phyloP scores from a whole-genome alignment of 1,284 basidiomycete species.

The Moesziomyces antarcticus region DNA sequence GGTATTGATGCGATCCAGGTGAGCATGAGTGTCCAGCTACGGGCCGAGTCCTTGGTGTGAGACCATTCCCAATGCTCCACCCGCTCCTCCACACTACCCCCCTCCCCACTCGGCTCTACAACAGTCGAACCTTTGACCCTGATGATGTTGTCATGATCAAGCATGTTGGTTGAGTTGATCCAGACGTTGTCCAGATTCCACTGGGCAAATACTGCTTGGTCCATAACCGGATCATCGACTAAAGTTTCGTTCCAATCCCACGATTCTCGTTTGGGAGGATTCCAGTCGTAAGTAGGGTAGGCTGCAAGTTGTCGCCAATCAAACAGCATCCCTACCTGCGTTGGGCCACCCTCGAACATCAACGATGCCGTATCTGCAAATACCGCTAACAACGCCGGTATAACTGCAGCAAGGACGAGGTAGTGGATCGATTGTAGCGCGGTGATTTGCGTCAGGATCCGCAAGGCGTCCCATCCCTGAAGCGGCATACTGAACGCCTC shows the following conservation, averaged over 20 bases:
- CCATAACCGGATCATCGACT: too few species aligned
- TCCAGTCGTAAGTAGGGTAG: constrained; percentile 29
- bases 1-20: constrained; percentile 36
- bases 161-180: constrained; percentile 48
- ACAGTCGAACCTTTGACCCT: too few species aligned
- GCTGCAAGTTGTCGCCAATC: constrained; percentile 93
- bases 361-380: constrained; percentile 81
- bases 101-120: too few species aligned
- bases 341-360: constrained; percentile 83
- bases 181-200: constrained; percentile 57
- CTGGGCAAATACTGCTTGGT: not conserved
- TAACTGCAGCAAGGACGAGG: constrained; percentile 81
- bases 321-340: constrained; percentile 90
- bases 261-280: not conserved
- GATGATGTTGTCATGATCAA: not conserved
- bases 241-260: too few species aligned
- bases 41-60: constrained; percentile 63
- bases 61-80: constrained; percentile 70
- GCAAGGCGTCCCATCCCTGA: constrained; percentile 40
- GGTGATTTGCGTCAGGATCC: constrained; percentile 76
- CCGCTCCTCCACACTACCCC: constrained; percentile 71
- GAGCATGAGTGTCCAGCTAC: constrained; percentile 12
- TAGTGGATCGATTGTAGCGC: constrained; percentile 93
- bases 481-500: constrained; percentile 43
- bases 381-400: constrained; percentile 81